phyloP scores from a whole-genome alignment of 2,329 filamentous ascomycete genomes.

The Sclerotinia spermophila region DNA sequence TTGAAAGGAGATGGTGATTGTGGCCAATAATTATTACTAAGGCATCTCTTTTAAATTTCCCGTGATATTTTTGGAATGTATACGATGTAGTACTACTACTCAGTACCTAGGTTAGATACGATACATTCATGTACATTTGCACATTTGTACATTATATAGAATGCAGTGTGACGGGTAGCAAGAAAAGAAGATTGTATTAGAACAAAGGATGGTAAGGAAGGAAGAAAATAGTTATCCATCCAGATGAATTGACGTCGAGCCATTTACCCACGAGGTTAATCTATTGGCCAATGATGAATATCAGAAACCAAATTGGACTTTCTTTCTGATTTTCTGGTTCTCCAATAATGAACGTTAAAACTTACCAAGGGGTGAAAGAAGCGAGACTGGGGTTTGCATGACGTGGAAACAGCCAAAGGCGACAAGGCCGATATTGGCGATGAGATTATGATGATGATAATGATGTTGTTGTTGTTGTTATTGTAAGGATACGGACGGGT shows the following conservation, averaged over 20 bases:
- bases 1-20: not conserved
- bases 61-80: not conserved
- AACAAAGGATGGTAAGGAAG: not conserved
- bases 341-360: constrained; percentile 18
- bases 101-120: not conserved
- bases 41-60: not conserved
- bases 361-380: constrained; percentile 33
- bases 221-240: not conserved
- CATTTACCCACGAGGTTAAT: constrained; percentile 23
- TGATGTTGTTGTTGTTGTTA: not conserved
- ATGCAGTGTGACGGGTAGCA: not conserved
- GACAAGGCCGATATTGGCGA: not conserved
- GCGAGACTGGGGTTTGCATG: constrained; percentile 31
- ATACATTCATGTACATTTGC: not conserved
- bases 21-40: not conserved
- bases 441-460: not conserved
- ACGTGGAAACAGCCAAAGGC: constrained; percentile 15
- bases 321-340: not conserved
- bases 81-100: constrained; percentile 6
- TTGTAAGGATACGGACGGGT: not conserved
- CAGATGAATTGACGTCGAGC: constrained; percentile 19
- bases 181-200: not conserved
- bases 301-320: not conserved
- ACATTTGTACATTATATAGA: not conserved
- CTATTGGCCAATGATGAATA: constrained; percentile 21